Percentiles rank a stretch among this genome's conserved stretches.
Conservation (phyloP, 495 filamentous ascomycete genomes). For the Penicillium ucsense region DNA sequence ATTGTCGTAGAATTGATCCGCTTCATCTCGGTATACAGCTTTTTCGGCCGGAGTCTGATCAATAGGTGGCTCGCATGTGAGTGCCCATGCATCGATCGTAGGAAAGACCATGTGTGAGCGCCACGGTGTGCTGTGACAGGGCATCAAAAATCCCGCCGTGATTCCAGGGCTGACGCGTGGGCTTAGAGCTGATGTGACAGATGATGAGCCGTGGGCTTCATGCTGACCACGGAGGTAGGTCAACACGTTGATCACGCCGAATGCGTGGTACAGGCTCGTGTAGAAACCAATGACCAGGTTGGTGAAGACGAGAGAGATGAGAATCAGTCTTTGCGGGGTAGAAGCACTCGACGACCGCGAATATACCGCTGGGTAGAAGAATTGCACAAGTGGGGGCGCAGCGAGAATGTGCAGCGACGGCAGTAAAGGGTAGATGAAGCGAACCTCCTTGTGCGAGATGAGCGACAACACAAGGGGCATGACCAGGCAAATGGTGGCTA, state of each 20-base stretch:
- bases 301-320: slow-evolving; percentile 48
- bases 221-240: slow-evolving; percentile 65
- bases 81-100: slow-evolving; percentile 68
- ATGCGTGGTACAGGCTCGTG: slow-evolving; percentile 66
- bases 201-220: slow-evolving; percentile 33
- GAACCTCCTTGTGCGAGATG: slow-evolving; percentile 93
- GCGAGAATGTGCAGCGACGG: slow-evolving; percentile 76
- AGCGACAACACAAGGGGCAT: slow-evolving; percentile 59
- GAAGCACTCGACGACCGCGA: slow-evolving; percentile 15
- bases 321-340: slow-evolving; percentile 40
- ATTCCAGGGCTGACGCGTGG: slow-evolving; percentile 21
- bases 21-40: slow-evolving; percentile 69
- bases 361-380: slow-evolving; percentile 45
- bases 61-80: slow-evolving; percentile 86
- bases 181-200: not conserved
- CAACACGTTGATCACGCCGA: slow-evolving; percentile 62
- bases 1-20: slow-evolving; percentile 76
- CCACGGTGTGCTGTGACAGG: slow-evolving; percentile 98
- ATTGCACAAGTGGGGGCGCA: slow-evolving; percentile 54
- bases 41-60: slow-evolving; percentile 48
- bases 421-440: slow-evolving; percentile 91
- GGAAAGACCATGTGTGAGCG: slow-evolving; percentile 73
- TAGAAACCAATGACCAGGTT: slow-evolving; percentile 70
- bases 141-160: slow-evolving; percentile 86
- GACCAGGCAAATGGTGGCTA: slow-evolving; percentile 50